phyloP scores from a whole-genome alignment of 805 yeast genomes.

The Diddensiella caesifluorescens region DNA sequence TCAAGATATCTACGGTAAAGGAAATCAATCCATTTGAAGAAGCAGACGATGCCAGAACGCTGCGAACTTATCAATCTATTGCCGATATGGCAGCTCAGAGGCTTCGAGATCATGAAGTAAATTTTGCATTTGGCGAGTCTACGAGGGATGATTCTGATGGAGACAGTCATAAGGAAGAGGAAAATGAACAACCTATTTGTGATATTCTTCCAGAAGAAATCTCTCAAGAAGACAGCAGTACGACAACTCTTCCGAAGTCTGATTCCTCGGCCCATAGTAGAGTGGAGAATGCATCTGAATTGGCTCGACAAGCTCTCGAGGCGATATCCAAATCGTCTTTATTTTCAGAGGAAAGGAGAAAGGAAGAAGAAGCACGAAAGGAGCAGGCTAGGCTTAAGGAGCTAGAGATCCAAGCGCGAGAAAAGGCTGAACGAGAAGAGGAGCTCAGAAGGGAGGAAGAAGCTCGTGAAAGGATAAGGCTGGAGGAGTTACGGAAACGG shows the following conservation, averaged over 20 bases:
- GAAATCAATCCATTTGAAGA: slow-evolving; percentile 5
- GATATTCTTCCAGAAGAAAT: background rate
- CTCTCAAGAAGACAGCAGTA: background rate
- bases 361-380: slow-evolving; percentile 2
- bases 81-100: slow-evolving; percentile 3
- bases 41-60: background rate
- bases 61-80: slow-evolving; percentile 9
- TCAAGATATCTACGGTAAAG: background rate
- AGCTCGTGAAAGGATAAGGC: background rate
- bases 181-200: background rate
- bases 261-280: background rate
- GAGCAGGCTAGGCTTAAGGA: background rate
- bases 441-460: background rate
- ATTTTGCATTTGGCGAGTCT: slow-evolving; percentile 10
- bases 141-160: background rate
- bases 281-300: background rate
- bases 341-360: slow-evolving; percentile 1
- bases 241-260: background rate
- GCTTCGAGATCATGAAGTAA: slow-evolving; percentile 6
- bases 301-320: background rate
- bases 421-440: background rate
- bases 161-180: background rate
- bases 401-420: background rate
- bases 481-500: too few relatives aligned
- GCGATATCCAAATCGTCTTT: background rate